Base-by-base conservation (phyloP, 2,329 filamentous ascomycete genomes). In the Alternaria arborescens region DNA sequence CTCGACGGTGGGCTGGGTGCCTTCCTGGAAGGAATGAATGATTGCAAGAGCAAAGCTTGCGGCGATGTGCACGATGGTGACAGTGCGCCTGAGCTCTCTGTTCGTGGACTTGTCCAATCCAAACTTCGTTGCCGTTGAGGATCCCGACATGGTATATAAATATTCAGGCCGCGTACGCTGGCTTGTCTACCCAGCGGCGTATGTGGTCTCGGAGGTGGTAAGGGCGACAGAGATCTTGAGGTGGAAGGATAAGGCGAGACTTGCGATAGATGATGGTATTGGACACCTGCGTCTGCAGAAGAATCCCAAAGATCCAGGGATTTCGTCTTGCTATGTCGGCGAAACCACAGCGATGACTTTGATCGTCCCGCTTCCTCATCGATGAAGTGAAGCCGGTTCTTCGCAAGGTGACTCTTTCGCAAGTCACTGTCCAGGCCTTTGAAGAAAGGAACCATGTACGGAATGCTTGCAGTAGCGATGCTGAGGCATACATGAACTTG, bases 391-490 rank as follows among this genome's bases (percentile, higher is more conserved):
- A 61, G 58, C 20, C 55, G 41, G 14, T 65, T 69, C 40, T 61
- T 62, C 1, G 62, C 51, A 24, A 64, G 61, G 8, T 67, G 57
- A 11, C 63, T 58, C 40, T 67, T 61, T 47, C 65, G 65, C 10
- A 68, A 50, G 5, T 58, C 66, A 3, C 62, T 57, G 16, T 73
- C 70, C 0, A 71, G 32, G 24, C 61, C 60, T 34, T 68, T 69
- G 48, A 76, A 73, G 47, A 72, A 72, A 1, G 71, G 71, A 7
- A 74, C 66, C 68, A 78, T 72, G 46, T 73, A 76, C 5, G 73
- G 76, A 32, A 78, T 73, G 52, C 74, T 75, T 30, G 73, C 75
- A 8, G 76, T 78, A 8, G 64, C 67, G 26, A 78, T 72, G 41
- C 68, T 71, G 5, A 71, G 50, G 41, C 70, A 76, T 2, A 75